phyloP scores from a whole-genome alignment of 176 grass and related monocot genomes.

The Areca catechu region DNA sequence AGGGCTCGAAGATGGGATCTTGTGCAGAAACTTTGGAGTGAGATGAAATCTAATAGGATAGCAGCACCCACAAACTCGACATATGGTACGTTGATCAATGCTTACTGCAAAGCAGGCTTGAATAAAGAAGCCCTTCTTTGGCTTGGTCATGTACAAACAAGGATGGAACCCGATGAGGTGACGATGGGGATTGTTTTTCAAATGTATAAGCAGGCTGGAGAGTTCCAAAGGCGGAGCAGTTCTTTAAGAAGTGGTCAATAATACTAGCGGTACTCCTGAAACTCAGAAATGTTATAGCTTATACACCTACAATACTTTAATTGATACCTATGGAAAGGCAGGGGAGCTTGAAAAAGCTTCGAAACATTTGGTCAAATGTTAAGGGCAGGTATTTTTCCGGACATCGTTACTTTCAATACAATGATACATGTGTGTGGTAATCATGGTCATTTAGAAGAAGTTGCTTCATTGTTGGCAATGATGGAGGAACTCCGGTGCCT shows the following conservation, averaged over 20 bases:
- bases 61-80: conserved; percentile 46
- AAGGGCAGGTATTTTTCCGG: conserved; percentile 51
- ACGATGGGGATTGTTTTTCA: conserved; percentile 66
- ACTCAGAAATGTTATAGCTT: conserved; percentile 30
- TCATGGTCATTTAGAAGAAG: conserved; percentile 30
- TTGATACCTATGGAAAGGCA: conserved; percentile 74
- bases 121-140: conserved; percentile 36
- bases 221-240: conserved; percentile 42
- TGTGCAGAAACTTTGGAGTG: conserved; percentile 40
- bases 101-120: conserved; percentile 46
- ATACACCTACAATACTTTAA: conserved; percentile 82
- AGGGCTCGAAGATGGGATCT: conserved; percentile 51
- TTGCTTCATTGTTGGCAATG: conserved; percentile 44
- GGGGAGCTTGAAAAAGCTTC: conserved; percentile 67
- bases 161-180: conserved; percentile 65
- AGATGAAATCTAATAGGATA: conserved; percentile 54
- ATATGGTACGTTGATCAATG: conserved; percentile 64
- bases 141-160: conserved; percentile 67
- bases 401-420: conserved; percentile 72
- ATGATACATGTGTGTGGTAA: conserved; percentile 63
- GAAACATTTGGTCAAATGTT: conserved; percentile 61
- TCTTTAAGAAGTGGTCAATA: conserved; percentile 55
- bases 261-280: conserved; percentile 14
- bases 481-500: conserved; percentile 47
- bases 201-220: conserved; percentile 55